These are phyloP conservation scores for Antarctomyces pellizariae DNA, from an alignment of 495 filamentous ascomycete species.

Conservation along the genomic window DNA sequence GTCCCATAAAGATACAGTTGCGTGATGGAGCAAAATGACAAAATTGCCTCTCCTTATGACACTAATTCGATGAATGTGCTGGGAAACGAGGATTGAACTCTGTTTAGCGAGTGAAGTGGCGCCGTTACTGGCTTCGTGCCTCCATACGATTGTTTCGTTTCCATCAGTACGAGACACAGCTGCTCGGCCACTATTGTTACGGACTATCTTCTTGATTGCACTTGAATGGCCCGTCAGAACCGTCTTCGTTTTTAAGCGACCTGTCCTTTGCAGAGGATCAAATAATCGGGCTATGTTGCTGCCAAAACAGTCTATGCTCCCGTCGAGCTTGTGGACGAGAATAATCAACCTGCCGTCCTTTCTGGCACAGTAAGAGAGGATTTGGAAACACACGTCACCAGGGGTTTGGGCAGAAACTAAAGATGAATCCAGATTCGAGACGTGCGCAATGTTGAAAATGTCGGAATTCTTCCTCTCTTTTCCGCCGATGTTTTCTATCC, in stretches of 20 bases:
- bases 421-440: too few species aligned
- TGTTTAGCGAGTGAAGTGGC: slow-evolving; percentile 35
- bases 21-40: slow-evolving; percentile 58
- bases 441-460: slow-evolving; percentile 75
- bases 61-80: slow-evolving; percentile 67
- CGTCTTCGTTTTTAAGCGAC: slow-evolving; percentile 31
- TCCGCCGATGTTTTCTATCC: slow-evolving; percentile 67
- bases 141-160: slow-evolving; percentile 69
- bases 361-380: slow-evolving; percentile 45
- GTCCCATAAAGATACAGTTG: slow-evolving; percentile 65
- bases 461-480: slow-evolving; percentile 42
- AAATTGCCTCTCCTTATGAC: slow-evolving; percentile 52
- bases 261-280: slow-evolving; percentile 45
- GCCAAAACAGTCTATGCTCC: slow-evolving; percentile 59
- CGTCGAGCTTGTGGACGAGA: slow-evolving; percentile 74
- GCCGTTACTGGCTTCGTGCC: slow-evolving; percentile 26
- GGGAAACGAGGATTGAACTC: slow-evolving; percentile 40
- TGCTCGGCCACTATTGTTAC: slow-evolving; percentile 57
- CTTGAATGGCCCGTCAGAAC: slow-evolving; percentile 72
- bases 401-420: too few species aligned
- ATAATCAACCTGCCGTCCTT: slow-evolving; percentile 40
- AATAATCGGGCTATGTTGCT: slow-evolving; percentile 59
- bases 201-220: slow-evolving; percentile 60
- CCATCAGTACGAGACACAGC: slow-evolving; percentile 60
- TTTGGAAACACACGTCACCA: slow-evolving; percentile 56